Evolutionary conservation across 805 yeast species (phyloP), one percentile per base, ranked within the genome.

Genomic region (Candida patagonica): DNA sequence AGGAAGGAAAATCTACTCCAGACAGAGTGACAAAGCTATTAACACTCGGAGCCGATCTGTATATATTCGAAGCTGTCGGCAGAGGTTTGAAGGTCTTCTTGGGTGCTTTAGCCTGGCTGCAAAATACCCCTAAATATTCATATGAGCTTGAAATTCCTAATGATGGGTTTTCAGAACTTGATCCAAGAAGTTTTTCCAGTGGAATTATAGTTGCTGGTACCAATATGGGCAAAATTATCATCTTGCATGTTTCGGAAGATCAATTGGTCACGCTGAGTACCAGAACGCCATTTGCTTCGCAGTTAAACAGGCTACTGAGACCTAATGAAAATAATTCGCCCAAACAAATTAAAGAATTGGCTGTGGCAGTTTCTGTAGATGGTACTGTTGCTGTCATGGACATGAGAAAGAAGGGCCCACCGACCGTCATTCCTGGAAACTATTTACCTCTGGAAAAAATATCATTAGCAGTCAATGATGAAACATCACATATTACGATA

Each of bases 401-500:
- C 20, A 25, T 19, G 15, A 19, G n/a, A n/a, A 27, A 36, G 6
- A 42, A 43, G 2, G 25, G 29, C 9, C 26, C 31, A 17, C 15
- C 5, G 15, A 17, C 22, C 6, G 21, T 35, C 7, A 27, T 46
- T 3, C 50, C 50, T 8, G 50, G 50, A 23, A 40, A 42, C 33
- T 40, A 29, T 24, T 22, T 38, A 12, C 34, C 33, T 4, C 30
- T 46, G 13, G 21, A 12, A 5, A 6, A 19, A 6, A 17, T 44
- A 5, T 22, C 39, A 8, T 8, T 35, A 9, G 17, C 31, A 4
- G n/a, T n/a, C n/a, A n/a, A n/a, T n/a, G n/a, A n/a, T n/a, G n/a
- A n/a, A n/a, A n/a, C n/a, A n/a, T n/a, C n/a, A n/a, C n/a, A n/a
- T n/a, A n/a, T n/a, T n/a, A n/a, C n/a, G n/a, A n/a, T n/a, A n/a